Percentiles rank a stretch among this genome's conserved stretches.
Conservation (phyloP, 495 filamentous ascomycete genomes). For the Staphylotrichum longicolle region DNA sequence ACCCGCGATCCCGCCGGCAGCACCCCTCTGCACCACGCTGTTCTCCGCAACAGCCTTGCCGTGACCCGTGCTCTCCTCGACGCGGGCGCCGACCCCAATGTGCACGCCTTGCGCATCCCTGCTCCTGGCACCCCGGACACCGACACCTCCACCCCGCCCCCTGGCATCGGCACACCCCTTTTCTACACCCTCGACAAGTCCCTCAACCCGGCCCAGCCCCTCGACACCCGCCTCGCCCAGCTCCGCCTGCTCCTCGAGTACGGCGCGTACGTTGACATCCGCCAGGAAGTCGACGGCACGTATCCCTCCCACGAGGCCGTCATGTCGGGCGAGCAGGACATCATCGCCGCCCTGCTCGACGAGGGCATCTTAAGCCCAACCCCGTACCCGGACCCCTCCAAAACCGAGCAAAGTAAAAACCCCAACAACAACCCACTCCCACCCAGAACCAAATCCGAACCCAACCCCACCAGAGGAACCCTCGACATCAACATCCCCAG, state of each 20-base stretch:
- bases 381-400: too few species aligned
- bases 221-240: background rate
- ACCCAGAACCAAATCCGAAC: too few species aligned
- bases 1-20: background rate
- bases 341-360: too few species aligned
- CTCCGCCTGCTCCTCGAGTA: constrained; percentile 5
- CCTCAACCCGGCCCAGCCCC: background rate
- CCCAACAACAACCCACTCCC: too few species aligned
- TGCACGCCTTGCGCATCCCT: too few species aligned
- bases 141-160: too few species aligned
- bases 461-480: background rate
- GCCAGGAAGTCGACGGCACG: background rate
- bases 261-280: background rate
- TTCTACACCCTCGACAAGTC: background rate
- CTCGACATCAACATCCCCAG: background rate
- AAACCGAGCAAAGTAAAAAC: too few species aligned
- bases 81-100: background rate
- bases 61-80: background rate
- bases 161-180: background rate
- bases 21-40: background rate
- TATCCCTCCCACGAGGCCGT: constrained; percentile 2
- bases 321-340: background rate
- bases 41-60: background rate
- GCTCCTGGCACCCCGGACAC: too few species aligned
- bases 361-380: too few species aligned